A percentile compares a stretch with the other conserved stretches of the same genome.
Conservation (phyloP, 1,139 yeast species). For the Sugiyamaella xylanicola region DNA sequence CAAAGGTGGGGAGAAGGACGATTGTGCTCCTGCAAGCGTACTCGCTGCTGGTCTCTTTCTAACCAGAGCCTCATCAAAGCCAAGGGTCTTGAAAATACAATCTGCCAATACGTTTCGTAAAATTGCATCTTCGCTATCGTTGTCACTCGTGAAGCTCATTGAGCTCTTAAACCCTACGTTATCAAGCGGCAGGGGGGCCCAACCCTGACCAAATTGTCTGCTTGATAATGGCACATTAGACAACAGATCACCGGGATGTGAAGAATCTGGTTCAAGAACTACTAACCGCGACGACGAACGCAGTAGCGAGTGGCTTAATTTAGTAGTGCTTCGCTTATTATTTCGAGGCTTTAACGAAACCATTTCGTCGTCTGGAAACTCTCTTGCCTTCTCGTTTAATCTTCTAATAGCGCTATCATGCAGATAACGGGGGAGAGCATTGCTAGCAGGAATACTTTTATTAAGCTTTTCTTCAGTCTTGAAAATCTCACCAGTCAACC, state of each 20-base stretch:
- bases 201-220: conserved; percentile 33
- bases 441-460: conserved; percentile 42
- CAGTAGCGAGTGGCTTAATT: neutral
- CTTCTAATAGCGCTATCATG: conserved; percentile 59
- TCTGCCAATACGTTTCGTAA: conserved; percentile 72
- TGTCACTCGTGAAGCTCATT: conserved; percentile 57
- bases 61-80: conserved; percentile 48
- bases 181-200: conserved; percentile 22
- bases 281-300: conserved; percentile 58
- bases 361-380: conserved; percentile 15
- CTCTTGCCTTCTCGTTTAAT: conserved; percentile 33
- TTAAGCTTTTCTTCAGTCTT: conserved; percentile 75
- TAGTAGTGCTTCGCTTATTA: conserved; percentile 14
- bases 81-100: conserved; percentile 70
- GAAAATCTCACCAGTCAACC: conserved; percentile 78
- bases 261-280: conserved; percentile 58
- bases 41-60: conserved; percentile 7
- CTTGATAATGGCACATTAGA: conserved; percentile 81
- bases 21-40: neutral
- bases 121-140: conserved; percentile 76
- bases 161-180: conserved; percentile 15
- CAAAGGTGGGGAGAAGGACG: conserved; percentile 16
- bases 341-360: conserved; percentile 19
- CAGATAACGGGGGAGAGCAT: conserved; percentile 64
- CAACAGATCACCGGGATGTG: conserved; percentile 81